phyloP scores from a whole-genome alignment of 164 flowering plant genomes.

The Annona squamosa region DNA sequence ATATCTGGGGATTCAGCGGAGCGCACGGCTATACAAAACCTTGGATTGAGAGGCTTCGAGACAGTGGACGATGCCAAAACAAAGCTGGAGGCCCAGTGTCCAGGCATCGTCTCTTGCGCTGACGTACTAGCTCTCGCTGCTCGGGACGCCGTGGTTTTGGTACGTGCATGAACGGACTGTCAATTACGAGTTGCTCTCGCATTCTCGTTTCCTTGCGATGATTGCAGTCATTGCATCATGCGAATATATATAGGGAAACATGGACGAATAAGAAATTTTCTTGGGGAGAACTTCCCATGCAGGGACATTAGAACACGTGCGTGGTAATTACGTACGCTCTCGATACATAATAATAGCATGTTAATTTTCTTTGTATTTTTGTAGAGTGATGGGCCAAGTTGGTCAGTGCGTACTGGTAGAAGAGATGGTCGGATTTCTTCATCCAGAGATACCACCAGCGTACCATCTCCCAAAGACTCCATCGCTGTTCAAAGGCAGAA shows the following conservation, averaged over 20 bases:
- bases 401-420: slow-evolving; percentile 69
- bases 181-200: background rate
- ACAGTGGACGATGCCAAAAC: slow-evolving; percentile 64
- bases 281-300: too few relatives aligned
- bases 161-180: slow-evolving; percentile 7
- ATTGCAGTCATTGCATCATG: background rate
- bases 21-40: slow-evolving; percentile 45
- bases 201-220: too few relatives aligned
- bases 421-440: slow-evolving; percentile 61
- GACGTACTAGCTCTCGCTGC: slow-evolving; percentile 71
- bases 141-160: slow-evolving; percentile 69
- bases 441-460: slow-evolving; percentile 39
- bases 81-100: slow-evolving; percentile 51
- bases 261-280: too few relatives aligned
- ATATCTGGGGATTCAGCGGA: slow-evolving; percentile 45
- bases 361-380: background rate
- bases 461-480: slow-evolving; percentile 57
- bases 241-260: background rate
- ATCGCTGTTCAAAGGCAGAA: slow-evolving; percentile 51
- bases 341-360: background rate
- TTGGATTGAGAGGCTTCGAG: slow-evolving; percentile 59
- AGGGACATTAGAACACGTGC: too few relatives aligned
- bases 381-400: slow-evolving; percentile 65
- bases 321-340: too few relatives aligned
- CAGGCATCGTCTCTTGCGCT: slow-evolving; percentile 70